Conservation (phyloP, 2,329 filamentous ascomycete genomes). For the Botrytis squamosa region DNA sequence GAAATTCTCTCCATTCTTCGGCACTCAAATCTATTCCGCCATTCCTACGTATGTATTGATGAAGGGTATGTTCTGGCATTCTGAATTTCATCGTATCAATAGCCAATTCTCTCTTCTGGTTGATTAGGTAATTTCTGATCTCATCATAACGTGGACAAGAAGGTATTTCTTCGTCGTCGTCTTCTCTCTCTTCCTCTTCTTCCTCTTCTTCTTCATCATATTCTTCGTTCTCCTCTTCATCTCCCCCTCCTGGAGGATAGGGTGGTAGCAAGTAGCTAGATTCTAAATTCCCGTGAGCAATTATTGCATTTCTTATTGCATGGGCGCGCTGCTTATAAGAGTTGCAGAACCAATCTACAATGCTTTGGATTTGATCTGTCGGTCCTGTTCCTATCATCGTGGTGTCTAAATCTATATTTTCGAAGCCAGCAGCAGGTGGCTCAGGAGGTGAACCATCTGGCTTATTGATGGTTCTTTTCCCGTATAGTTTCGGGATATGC, state of each 20-base stretch:
- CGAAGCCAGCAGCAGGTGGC: background rate
- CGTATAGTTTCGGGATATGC: conserved; percentile 4
- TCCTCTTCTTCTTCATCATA: background rate
- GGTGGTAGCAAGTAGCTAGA: background rate
- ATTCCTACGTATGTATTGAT: conserved; percentile 12
- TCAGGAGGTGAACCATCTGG: background rate
- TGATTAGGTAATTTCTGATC: conserved; percentile 4
- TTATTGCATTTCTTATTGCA: conserved; percentile 4
- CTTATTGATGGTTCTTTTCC: conserved; percentile 1
- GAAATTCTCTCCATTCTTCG: conserved; percentile 19
- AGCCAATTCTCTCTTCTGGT: conserved; percentile 5
- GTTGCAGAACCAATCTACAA: background rate
- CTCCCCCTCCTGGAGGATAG: too few species aligned
- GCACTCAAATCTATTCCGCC: conserved; percentile 1
- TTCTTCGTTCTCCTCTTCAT: background rate
- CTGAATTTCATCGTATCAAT: conserved; percentile 18
- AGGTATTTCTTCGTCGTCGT: background rate
- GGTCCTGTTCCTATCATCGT: background rate
- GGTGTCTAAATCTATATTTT: background rate
- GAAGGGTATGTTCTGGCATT: conserved; percentile 16
- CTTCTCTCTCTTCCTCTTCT: background rate
- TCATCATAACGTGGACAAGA: conserved; percentile 9
- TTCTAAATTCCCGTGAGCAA: background rate
- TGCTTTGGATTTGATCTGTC: background rate
- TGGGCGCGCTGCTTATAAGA: background rate